Conservation (phyloP, 2,329 filamentous ascomycete species). For the Paecilomyces sp. region DNA sequence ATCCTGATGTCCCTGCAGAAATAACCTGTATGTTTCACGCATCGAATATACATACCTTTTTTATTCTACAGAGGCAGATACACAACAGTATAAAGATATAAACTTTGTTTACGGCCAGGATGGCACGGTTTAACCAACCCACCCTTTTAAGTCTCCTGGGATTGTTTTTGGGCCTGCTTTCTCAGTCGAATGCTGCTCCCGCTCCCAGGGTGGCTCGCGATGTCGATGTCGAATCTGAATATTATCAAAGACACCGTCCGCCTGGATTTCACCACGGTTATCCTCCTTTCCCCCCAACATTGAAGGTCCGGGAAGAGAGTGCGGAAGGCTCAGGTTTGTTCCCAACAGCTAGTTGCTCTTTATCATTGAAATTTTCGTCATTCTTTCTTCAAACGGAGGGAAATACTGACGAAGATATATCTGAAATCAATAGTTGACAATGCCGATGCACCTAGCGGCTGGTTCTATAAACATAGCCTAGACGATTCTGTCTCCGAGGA, state of each 20-base stretch:
- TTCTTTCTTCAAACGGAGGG: background rate
- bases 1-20: background rate
- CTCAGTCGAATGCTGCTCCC: background rate
- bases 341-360: background rate
- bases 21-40: background rate
- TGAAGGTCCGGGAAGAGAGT: background rate
- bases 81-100: background rate
- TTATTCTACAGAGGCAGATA: background rate
- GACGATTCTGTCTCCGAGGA: no score
- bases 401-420: background rate
- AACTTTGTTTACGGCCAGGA: background rate
- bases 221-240: background rate
- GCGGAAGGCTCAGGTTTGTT: background rate
- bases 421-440: no score
- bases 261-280: background rate
- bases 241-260: background rate
- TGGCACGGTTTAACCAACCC: background rate
- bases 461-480: no score
- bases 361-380: no score
- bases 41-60: background rate
- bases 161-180: background rate
- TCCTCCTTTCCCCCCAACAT: background rate
- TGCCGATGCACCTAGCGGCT: no score
- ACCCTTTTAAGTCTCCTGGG: background rate
- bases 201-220: background rate